These are phyloP conservation scores for Astrephomene gubernaculifera DNA, from an alignment of 139 green algal genomes.

Conservation along the genomic window DNA sequence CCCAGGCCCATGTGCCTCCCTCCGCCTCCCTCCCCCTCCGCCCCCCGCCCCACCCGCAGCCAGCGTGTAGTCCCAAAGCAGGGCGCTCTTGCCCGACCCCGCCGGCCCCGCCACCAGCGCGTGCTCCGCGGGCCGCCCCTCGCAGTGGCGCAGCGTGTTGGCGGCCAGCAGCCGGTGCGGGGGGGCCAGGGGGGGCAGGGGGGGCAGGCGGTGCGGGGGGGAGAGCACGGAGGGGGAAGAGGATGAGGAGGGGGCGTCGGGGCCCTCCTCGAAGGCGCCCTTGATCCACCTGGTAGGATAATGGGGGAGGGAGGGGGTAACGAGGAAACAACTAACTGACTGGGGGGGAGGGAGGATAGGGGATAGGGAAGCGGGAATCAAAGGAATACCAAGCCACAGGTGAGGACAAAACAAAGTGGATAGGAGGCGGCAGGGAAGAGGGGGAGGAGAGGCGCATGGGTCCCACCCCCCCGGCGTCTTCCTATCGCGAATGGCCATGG, in stretches of 20 bases:
- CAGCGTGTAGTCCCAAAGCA: slow-evolving; percentile 69
- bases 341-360: neutral
- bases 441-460: neutral
- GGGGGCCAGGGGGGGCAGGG: slow-evolving; percentile 36
- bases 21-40: neutral
- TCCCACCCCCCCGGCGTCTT: neutral
- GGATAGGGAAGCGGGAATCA: neutral
- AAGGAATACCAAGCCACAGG: neutral
- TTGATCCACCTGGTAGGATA: slow-evolving; percentile 59
- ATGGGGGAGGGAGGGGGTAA: neutral
- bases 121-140: slow-evolving; percentile 57
- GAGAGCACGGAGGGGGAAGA: slow-evolving; percentile 19
- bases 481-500: no score
- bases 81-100: slow-evolving; percentile 66
- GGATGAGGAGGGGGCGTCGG: slow-evolving; percentile 13
- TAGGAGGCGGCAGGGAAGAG: no score
- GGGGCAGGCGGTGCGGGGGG: neutral
- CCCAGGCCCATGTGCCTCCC: neutral
- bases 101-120: slow-evolving; percentile 54
- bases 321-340: no score
- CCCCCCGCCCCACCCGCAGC: slow-evolving; percentile 44
- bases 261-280: slow-evolving; percentile 65
- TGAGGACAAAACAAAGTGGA: neutral
- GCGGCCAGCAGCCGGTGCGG: slow-evolving; percentile 38
- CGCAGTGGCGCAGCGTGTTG: slow-evolving; percentile 61